These are phyloP conservation scores for Aspergillus sp. DNA, from an alignment of 2,329 filamentous ascomycete species.

Conservation along the genomic window DNA sequence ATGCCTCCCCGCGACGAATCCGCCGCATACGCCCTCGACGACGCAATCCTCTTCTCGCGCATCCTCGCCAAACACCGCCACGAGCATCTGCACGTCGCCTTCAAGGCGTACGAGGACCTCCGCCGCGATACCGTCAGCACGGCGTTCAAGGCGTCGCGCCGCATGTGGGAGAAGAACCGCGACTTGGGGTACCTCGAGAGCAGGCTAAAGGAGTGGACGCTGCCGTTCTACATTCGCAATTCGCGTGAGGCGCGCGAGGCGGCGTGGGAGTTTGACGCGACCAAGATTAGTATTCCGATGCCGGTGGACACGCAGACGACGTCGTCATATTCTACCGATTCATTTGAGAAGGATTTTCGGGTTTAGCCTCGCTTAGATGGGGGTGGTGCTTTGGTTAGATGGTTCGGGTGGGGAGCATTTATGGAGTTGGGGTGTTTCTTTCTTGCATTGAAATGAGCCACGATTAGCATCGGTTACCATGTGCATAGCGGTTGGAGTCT, in stretches of 20 bases:
- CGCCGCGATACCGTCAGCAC: constrained; percentile 36
- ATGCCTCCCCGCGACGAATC: constrained; percentile 49
- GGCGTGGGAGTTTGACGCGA: constrained; percentile 38
- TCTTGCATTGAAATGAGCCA: neutral
- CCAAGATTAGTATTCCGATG: constrained; percentile 29
- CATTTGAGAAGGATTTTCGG: constrained; percentile 20
- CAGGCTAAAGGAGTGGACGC: constrained; percentile 38
- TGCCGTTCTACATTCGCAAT: constrained; percentile 34
- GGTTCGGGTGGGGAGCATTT: neutral
- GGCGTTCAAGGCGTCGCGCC: constrained; percentile 39
- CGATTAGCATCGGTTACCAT: neutral
- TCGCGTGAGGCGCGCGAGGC: constrained; percentile 24
- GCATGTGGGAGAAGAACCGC: constrained; percentile 39
- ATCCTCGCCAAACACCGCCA: constrained; percentile 33
- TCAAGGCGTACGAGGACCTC: constrained; percentile 38
- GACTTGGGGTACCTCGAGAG: constrained; percentile 37
- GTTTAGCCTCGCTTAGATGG: too few species aligned
- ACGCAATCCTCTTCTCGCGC: constrained; percentile 43
- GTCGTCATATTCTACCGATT: constrained; percentile 24
- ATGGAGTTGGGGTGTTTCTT: neutral
- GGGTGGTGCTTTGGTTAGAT: neutral
- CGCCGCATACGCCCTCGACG: constrained; percentile 44
- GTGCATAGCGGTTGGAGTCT: neutral
- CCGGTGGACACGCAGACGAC: constrained; percentile 22
- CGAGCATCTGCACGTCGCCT: constrained; percentile 30